Percentiles rank a stretch among this genome's conserved stretches.
These are phyloP conservation scores for Tuber calosporum DNA, from an alignment of 495 filamentous ascomycete genomes.

Conservation along the genomic window DNA sequence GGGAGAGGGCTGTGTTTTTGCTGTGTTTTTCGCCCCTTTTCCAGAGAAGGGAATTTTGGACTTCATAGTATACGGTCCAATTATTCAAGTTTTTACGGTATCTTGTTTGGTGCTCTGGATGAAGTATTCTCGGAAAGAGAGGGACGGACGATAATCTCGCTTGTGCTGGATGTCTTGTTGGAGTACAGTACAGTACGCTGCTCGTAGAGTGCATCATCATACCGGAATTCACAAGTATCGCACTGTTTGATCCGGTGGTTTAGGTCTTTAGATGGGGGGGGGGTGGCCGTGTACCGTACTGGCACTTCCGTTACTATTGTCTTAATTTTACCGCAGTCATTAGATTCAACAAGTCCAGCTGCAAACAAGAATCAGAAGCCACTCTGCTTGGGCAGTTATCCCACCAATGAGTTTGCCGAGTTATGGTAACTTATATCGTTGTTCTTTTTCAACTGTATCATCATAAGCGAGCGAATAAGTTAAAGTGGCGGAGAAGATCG, in stretches of 20 bases:
- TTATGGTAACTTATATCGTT: neutral
- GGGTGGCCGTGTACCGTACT: too few relatives aligned
- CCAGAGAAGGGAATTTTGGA: too few relatives aligned
- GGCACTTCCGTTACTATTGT: neutral
- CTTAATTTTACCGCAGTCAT: neutral
- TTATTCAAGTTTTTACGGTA: too few relatives aligned
- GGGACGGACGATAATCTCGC: neutral
- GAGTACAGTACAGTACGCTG: neutral
- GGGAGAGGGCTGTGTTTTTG: too few relatives aligned
- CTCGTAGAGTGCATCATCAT: neutral
- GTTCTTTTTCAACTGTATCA: neutral
- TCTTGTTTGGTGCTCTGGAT: neutral
- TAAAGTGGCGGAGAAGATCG: neutral
- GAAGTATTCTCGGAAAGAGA: neutral
- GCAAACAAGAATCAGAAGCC: neutral
- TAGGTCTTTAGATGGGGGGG: neutral
- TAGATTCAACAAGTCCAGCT: neutral
- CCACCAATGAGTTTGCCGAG: neutral
- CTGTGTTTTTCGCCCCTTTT: too few relatives aligned
- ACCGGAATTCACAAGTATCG: neutral
- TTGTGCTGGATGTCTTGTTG: neutral
- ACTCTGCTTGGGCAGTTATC: neutral
- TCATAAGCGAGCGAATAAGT: neutral
- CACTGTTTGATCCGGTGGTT: neutral
- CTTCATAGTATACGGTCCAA: too few relatives aligned